Percentiles rank a stretch among this genome's conserved stretches.
Evolutionary conservation across 2,329 filamentous ascomycete species (phyloP).

Genomic region (Lachnellula suecica): DNA sequence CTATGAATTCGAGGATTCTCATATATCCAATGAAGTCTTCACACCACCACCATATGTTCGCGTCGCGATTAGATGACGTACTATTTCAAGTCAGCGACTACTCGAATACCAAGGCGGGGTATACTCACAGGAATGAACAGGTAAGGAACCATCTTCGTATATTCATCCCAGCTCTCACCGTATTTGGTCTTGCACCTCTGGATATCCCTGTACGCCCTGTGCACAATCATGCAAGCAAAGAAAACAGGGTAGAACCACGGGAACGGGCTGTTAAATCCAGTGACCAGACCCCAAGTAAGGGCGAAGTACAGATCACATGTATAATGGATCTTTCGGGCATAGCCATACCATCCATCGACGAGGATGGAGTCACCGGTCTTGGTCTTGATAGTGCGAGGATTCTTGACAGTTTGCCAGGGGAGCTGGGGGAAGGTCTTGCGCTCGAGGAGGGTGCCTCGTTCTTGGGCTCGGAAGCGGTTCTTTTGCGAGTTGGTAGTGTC

Average conservation of each 20-base stretch:
- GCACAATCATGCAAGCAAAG: slow-evolving; percentile 77
- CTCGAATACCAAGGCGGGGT: not conserved
- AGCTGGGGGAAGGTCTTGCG: slow-evolving; percentile 86
- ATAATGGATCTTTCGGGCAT: slow-evolving; percentile 80
- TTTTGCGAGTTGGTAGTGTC: slow-evolving; percentile 92
- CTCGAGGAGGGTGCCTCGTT: slow-evolving; percentile 67
- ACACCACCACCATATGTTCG: no score
- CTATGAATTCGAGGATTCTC: no score
- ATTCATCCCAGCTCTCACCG: slow-evolving; percentile 78
- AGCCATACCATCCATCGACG: slow-evolving; percentile 82
- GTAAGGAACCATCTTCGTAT: slow-evolving; percentile 77
- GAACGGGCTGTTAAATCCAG: slow-evolving; percentile 77
- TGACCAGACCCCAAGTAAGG: slow-evolving; percentile 76
- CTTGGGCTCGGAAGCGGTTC: slow-evolving; percentile 82
- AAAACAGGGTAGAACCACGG: slow-evolving; percentile 89
- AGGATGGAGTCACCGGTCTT: slow-evolving; percentile 74
- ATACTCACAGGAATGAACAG: slow-evolving; percentile 73
- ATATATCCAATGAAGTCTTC: no score
- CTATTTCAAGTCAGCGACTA: not conserved
- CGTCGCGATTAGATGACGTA: not conserved
- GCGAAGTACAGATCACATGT: slow-evolving; percentile 79
- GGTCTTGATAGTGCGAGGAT: slow-evolving; percentile 76
- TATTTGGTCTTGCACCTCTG: slow-evolving; percentile 75
- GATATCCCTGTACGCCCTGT: slow-evolving; percentile 75
- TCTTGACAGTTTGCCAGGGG: slow-evolving; percentile 81